Base-by-base conservation (phyloP, 495 filamentous ascomycete genomes). In the Filosporella fistucella region DNA sequence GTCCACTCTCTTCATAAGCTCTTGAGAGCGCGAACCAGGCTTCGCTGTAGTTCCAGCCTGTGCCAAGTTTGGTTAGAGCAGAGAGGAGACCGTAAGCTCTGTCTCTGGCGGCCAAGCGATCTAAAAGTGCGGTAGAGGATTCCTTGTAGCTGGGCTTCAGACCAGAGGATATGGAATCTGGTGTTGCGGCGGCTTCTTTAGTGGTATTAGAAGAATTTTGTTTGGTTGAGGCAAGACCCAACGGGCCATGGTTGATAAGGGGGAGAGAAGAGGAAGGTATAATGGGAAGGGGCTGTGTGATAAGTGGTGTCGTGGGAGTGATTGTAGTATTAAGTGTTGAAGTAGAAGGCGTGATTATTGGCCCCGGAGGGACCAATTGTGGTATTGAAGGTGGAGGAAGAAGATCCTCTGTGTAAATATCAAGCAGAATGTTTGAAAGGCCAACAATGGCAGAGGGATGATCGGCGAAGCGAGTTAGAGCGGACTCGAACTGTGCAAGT, bases 21-120 rank as follows among this genome's bases (percentile, higher is more conserved):
- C 87, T 70, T 1, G 93, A 88, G 13, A 98, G 76, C 9, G 82
- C 81, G 57, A 85, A 89, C 93, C 93, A 98, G 16, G 91, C 93
- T 61, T 96, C 93, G n/a, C 83, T 81, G 57, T 83, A 78, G 62
- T 96, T 88, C 94, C 94, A 97, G 4, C 89, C 91, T 22, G 67
- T 72, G n/a, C 90, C 89, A 2, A 87, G 75, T 66, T 86, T 91
- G 2, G 89, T 96, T 45, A 97, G 72, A 2, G 76, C 75, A 7
- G 82, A 84, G 0, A 98, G 76, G 34, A 97, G 73, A 11, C 79
- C 83, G 58, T 88, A 88, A 1, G 94, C 93, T 16, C 94, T 77
- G 59, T 97, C 91, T 23, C 89, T 78, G 22, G 88, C 86, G 13
- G 86, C 84, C n/a, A 93, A 75, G 14, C 86, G 78, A 59, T 89